phyloP scores from a whole-genome alignment of 352 stramenopile genomes.

The Paralagenidium karlingii region DNA sequence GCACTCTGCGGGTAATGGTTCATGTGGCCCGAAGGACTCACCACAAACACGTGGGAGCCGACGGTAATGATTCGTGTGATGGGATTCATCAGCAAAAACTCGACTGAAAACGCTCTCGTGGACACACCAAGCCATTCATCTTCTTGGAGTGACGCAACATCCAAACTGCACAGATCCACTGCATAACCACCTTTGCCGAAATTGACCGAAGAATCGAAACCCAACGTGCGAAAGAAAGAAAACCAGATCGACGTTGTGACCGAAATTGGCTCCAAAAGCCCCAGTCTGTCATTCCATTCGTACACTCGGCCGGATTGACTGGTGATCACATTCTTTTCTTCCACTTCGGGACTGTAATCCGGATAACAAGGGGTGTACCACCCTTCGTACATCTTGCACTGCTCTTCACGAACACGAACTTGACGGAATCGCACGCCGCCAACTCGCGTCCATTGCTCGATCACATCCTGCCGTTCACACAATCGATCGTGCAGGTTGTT shows the following conservation, averaged over 20 bases:
- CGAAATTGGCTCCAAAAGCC: constrained; percentile 22
- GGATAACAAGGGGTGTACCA: constrained; percentile 64
- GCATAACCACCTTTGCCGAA: constrained; percentile 62
- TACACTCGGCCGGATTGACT: constrained; percentile 25
- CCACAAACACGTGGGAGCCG: constrained; percentile 71
- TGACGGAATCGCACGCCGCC: constrained; percentile 72
- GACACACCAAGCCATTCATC: constrained; percentile 67
- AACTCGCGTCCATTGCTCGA: constrained; percentile 59
- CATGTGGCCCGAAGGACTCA: constrained; percentile 68
- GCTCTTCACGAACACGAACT: constrained; percentile 60
- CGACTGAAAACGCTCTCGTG: constrained; percentile 69
- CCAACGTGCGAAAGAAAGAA: constrained; percentile 35
- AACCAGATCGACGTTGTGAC: constrained; percentile 22
- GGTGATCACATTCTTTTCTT: constrained; percentile 35
- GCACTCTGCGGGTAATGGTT: constrained; percentile 74
- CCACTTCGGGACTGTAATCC: constrained; percentile 31
- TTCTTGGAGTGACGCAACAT: constrained; percentile 41
- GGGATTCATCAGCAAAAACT: constrained; percentile 82
- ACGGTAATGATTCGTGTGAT: constrained; percentile 84
- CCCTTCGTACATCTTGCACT: constrained; percentile 48
- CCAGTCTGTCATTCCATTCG: constrained; percentile 50
- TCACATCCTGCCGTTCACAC: constrained; percentile 36
- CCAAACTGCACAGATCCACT: constrained; percentile 55
- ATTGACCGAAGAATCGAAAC: constrained; percentile 20
- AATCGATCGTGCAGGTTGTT: constrained; percentile 29